A percentile compares a stretch with the other conserved stretches of the same genome.
These are phyloP conservation scores for Eucalyptus decipiens DNA, from an alignment of 345 rosid species.

Conservation along the genomic window DNA sequence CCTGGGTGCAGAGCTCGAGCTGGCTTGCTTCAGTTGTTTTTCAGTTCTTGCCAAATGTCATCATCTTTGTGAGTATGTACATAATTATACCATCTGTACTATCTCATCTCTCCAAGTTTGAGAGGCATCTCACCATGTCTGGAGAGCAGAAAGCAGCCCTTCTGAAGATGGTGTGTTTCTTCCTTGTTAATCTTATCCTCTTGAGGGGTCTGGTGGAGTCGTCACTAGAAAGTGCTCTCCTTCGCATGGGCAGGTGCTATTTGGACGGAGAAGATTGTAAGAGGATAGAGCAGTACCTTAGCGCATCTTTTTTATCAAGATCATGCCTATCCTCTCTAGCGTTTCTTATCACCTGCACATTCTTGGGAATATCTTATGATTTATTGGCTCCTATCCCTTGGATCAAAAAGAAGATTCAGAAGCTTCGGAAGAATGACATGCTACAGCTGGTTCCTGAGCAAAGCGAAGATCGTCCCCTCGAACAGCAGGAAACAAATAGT, in stretches of 20 bases:
- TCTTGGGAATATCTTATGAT: conserved; percentile 89
- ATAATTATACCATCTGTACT: conserved; percentile 84
- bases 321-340: conserved; percentile 95
- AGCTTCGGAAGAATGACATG: conserved; percentile 90
- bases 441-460: conserved; percentile 92
- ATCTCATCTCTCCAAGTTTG: conserved; percentile 89
- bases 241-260: conserved; percentile 88
- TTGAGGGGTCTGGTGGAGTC: conserved; percentile 87
- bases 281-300: conserved; percentile 93
- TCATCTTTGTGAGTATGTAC: conserved; percentile 91
- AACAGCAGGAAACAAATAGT: conserved; percentile 41
- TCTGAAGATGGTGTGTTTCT: conserved; percentile 96
- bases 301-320: conserved; percentile 80
- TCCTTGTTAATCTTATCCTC: conserved; percentile 88
- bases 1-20: conserved; percentile 87
- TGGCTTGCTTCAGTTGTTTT: conserved; percentile 90
- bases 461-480: conserved; percentile 69
- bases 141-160: conserved; percentile 95
- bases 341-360: conserved; percentile 85
- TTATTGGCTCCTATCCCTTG: conserved; percentile 92
- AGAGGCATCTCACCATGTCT: conserved; percentile 77
- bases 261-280: conserved; percentile 98
- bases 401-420: conserved; percentile 87
- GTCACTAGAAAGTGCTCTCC: conserved; percentile 72
- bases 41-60: conserved; percentile 90